phyloP scores from a whole-genome alignment of 306 rosid species.

The Trifolium pratense region DNA sequence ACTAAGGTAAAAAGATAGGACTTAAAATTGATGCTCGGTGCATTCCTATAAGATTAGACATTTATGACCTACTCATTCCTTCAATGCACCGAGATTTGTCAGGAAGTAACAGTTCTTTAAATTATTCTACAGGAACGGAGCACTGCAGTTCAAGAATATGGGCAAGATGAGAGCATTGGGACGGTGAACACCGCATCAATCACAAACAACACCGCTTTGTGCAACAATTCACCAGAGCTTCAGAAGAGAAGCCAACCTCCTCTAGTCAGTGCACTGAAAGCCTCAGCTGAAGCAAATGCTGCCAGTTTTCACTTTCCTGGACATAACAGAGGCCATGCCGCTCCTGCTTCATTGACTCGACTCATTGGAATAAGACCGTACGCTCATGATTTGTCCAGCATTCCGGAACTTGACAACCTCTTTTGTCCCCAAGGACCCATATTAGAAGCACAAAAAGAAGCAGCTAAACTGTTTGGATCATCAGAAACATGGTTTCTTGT shows the following conservation, averaged over 20 bases:
- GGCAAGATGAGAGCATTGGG: slow-evolving; percentile 35
- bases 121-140: slow-evolving; percentile 48
- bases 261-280: slow-evolving; percentile 69
- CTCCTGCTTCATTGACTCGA: slow-evolving; percentile 65
- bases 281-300: slow-evolving; percentile 62
- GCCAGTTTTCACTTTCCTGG: slow-evolving; percentile 93
- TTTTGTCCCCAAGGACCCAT: slow-evolving; percentile 77
- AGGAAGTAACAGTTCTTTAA: slow-evolving; percentile 23
- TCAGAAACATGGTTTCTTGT: slow-evolving; percentile 89
- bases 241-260: slow-evolving; percentile 55
- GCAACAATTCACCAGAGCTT: slow-evolving; percentile 28
- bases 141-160: slow-evolving; percentile 9
- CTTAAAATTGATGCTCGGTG: too few species aligned
- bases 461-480: slow-evolving; percentile 80
- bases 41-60: too few species aligned
- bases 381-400: slow-evolving; percentile 74
- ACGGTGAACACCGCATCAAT: slow-evolving; percentile 23
- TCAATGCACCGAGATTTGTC: too few species aligned
- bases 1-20: too few species aligned
- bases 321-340: slow-evolving; percentile 89
- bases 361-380: slow-evolving; percentile 73
- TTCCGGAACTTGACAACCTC: slow-evolving; percentile 85
- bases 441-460: slow-evolving; percentile 79
- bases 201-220: slow-evolving; percentile 33
- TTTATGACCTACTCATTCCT: too few species aligned